Conservation (phyloP, 306 rosid species). For the Vigna unguiculata region DNA sequence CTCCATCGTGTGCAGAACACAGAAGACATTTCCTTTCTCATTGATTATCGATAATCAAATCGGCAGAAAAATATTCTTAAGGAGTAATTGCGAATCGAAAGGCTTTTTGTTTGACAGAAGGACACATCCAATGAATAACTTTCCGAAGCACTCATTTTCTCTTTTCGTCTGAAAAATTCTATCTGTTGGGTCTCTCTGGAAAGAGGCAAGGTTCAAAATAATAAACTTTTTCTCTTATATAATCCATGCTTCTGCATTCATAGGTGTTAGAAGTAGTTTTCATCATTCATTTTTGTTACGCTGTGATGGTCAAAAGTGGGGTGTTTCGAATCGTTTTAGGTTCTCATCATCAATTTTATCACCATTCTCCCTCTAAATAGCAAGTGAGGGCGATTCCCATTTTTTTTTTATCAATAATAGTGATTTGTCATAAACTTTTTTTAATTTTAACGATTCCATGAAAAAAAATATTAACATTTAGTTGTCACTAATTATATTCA, state of each 20-base stretch:
- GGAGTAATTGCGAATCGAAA: no score
- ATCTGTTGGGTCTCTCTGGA: slow-evolving; percentile 20
- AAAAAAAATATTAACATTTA: background rate
- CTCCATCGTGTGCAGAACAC: slow-evolving; percentile 54
- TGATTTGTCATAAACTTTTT: background rate
- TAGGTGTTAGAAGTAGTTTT: slow-evolving; percentile 54
- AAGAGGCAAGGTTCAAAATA: background rate
- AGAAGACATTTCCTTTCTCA: slow-evolving; percentile 13
- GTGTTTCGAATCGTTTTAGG: slow-evolving; percentile 63
- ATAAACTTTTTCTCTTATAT: background rate
- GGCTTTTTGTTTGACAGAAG: slow-evolving; percentile 35
- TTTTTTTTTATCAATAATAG: background rate
- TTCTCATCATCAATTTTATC: slow-evolving; percentile 46
- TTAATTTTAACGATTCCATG: background rate
- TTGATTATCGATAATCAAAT: slow-evolving; percentile 28
- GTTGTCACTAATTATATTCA: background rate
- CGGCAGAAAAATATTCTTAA: background rate
- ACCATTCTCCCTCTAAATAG: background rate
- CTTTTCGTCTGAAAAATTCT: slow-evolving; percentile 16
- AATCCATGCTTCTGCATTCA: slow-evolving; percentile 56
- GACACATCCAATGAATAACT: slow-evolving; percentile 43
- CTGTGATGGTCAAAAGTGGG: slow-evolving; percentile 69
- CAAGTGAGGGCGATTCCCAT: no score
- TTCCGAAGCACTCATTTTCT: slow-evolving; percentile 42
- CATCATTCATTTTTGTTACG: slow-evolving; percentile 30